A percentile compares a stretch with the other conserved stretches of the same genome.
Evolutionary conservation across 192 early-diverging fungal species (phyloP).

Genomic region (Gaertneriomyces sp.): DNA sequence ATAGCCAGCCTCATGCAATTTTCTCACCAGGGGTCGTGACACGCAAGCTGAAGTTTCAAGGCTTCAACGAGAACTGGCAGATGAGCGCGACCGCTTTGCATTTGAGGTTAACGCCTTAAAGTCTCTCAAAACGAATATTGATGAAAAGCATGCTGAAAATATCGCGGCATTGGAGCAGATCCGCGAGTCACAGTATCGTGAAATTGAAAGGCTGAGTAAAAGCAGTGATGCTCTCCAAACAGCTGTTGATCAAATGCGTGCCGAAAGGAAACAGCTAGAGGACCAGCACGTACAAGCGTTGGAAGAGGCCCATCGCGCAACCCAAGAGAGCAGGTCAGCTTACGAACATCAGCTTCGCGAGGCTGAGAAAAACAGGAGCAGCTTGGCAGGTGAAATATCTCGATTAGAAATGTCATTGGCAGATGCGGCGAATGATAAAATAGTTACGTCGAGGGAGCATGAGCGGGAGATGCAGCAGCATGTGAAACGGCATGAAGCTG

Average conservation of each 20-base stretch:
- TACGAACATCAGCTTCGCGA: neutral
- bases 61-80: neutral
- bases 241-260: neutral
- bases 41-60: constrained; percentile 3
- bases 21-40: constrained; percentile 2
- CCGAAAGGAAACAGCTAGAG: neutral
- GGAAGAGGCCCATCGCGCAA: neutral
- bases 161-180: constrained; percentile 26
- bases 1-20: neutral
- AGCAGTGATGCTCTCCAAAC: neutral
- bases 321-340: too few species aligned
- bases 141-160: constrained; percentile 18
- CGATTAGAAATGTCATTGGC: too few species aligned
- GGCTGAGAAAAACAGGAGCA: constrained; percentile 3
- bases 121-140: neutral
- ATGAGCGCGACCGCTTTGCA: constrained; percentile 1
- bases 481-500: neutral
- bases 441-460: too few species aligned
- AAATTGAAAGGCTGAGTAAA: constrained; percentile 7
- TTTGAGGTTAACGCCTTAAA: constrained; percentile 5
- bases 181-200: constrained; percentile 15
- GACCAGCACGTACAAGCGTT: neutral
- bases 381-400: neutral
- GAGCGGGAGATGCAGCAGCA: neutral
- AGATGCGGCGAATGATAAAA: too few species aligned